Evolutionary conservation across 208 protist species (phyloP).

Genomic region (Acanthamoeba sp.): DNA sequence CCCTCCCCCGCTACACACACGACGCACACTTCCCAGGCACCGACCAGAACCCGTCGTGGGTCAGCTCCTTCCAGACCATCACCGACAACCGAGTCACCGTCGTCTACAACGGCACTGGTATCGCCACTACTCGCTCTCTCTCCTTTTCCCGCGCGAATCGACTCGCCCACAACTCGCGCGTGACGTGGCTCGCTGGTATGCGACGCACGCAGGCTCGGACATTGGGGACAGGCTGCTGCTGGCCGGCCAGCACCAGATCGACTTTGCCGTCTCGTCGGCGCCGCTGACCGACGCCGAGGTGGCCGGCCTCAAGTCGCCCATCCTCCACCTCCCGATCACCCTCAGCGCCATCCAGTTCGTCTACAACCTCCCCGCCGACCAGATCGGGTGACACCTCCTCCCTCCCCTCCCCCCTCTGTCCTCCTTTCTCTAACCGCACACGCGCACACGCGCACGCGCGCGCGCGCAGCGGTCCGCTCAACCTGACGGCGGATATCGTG

Average conservation of each 20-base stretch:
- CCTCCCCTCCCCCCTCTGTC: background rate
- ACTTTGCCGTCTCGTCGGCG: background rate
- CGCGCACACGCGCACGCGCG: background rate
- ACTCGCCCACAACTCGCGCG: too few species aligned
- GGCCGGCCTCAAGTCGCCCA: background rate
- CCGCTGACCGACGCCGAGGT: background rate
- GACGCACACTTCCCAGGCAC: background rate
- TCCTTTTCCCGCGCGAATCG: background rate
- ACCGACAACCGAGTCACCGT: slow-evolving; percentile 16
- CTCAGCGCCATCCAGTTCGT: slow-evolving; percentile 3
- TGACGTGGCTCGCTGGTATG: background rate
- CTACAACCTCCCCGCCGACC: background rate
- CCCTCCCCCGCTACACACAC: too few species aligned
- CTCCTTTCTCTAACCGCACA: background rate
- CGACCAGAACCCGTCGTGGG: background rate
- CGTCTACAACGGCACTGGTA: slow-evolving; percentile 13
- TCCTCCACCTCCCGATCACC: slow-evolving; percentile 15
- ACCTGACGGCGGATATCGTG: slow-evolving; percentile 18
- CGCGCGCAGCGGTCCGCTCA: background rate
- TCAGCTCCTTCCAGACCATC: slow-evolving; percentile 18
- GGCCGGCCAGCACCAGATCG: background rate
- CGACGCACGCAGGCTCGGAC: background rate
- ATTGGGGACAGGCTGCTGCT: background rate
- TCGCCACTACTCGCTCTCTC: too few species aligned
- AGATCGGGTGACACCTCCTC: background rate